Percentiles rank a stretch among this genome's conserved stretches.
Conservation (phyloP, 805 yeast genomes). For the Ogataea angusta region DNA sequence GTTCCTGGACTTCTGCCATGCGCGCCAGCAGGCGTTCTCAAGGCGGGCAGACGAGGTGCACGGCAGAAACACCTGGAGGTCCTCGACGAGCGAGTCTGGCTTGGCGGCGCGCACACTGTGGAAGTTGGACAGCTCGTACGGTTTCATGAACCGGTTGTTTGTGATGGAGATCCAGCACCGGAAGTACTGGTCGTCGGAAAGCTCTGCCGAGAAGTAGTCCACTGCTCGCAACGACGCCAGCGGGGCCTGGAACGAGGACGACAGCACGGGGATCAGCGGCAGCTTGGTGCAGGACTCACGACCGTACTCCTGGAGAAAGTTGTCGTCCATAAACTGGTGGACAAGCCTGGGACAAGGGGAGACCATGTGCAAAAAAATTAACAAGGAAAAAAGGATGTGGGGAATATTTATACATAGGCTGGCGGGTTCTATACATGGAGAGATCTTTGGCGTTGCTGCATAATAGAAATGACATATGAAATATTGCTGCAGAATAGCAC, state of each 20-base stretch:
- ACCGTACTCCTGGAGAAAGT: constrained; percentile 21
- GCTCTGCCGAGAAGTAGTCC: constrained; percentile 39
- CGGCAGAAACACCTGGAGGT: constrained; percentile 33
- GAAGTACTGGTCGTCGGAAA: constrained; percentile 35
- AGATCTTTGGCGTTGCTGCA: constrained; percentile 5
- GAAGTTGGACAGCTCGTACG: constrained; percentile 30
- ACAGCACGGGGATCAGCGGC: constrained; percentile 24
- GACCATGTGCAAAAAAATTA: neutral
- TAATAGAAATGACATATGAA: neutral
- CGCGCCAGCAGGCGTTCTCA: constrained; percentile 89
- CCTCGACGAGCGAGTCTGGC: constrained; percentile 29
- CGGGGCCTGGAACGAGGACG: constrained; percentile 5
- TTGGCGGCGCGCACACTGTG: constrained; percentile 23
- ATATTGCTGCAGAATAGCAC: constrained; percentile 1
- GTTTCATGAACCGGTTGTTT: constrained; percentile 34
- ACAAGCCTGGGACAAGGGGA: constrained; percentile 19
- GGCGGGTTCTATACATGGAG: constrained; percentile 6
- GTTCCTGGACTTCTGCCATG: constrained; percentile 83
- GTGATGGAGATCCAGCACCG: constrained; percentile 42
- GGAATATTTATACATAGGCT: neutral
- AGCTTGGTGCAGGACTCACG: constrained; percentile 24
- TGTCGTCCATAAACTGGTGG: constrained; percentile 33
- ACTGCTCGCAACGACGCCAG: constrained; percentile 30
- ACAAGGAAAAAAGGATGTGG: neutral
- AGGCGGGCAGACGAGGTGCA: constrained; percentile 43